Base-by-base conservation (phyloP, 495 filamentous ascomycete species). In the Aspergillus cristatus region DNA sequence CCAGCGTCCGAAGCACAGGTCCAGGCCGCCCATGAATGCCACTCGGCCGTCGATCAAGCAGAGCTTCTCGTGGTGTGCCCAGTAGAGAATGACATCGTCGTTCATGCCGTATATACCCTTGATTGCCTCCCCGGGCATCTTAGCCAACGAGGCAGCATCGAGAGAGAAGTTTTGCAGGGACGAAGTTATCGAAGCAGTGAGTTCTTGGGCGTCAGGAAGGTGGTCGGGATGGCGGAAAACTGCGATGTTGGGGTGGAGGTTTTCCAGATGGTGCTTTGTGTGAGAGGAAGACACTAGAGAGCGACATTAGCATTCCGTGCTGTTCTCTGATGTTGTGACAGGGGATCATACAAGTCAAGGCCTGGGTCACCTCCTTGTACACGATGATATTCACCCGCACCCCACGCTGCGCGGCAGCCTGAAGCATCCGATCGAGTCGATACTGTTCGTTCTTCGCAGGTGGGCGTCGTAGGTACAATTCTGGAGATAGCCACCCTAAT, bases 41-140 rank as follows among this genome's bases (percentile, higher is more conserved):
- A 78, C 72, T 7, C 68, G 63, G 1, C 82, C 77, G 55, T 97
- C 90, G 24, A 97, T 62, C 7, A 95, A 47, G 45, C 82, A 90
- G 6, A 97, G 70, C 62, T 97, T 97, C 58, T 97, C 90, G 43
- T 95, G 90, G 46, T 97, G 90, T 1, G 90, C 88, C 88, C 88
- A 97, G 58, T 86, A 97, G 3, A 97, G 60, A 14, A 94, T 82
- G 4, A 83, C 75, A 38, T 82, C 87, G 18, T 88, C 84, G 33
- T 78, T 73, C 37, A 75, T 74, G 32, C 90, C 90, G 49, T 94
- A 97, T 2, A 97, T 58, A 1, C 74, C 71, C 50, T 87, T 79
- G 18, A 93, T 47, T 0, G 77, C 62, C 40, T 88, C 82, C 17
- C 62, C 65, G 0, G 82, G 78, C 35, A 85, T 63, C 37, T 77